Evolutionary conservation across 2,329 filamentous ascomycete genomes (phyloP), one percentile per base, ranked within the genome.

Genomic region (Trichoderma atroviride): DNA sequence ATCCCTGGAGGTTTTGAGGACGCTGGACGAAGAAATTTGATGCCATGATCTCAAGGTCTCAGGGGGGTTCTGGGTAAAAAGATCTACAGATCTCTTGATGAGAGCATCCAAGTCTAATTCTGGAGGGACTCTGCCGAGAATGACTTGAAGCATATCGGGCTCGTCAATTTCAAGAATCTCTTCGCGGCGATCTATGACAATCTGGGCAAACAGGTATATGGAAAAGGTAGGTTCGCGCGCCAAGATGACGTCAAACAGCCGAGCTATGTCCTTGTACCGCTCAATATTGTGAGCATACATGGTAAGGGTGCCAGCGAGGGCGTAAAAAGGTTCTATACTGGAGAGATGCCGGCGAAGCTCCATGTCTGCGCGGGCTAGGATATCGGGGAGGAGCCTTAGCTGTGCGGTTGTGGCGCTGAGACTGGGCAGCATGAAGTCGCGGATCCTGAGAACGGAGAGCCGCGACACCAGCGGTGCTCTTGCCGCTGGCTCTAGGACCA

Each of bases 251-350:
- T 99, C 96, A 78, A 97, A 99, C 1, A 99, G 83, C 29, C 96
- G 89, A 40, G 94, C 88, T 76, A 99, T 98, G 73, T 95, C 92
- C 72, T 88, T 88, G 78, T 97, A 97, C 53, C 91, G 89, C 79
- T 96, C 91, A 71, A 99, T 94, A 78, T 98, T 95, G 81, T 99
- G 96, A 22, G 96, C 94, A 79, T 97, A 99, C 83, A 99, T 90
- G 40, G 96, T 99, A 55, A 99, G 86, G 0, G 94, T 97, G 59
- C 93, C 94, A n/a, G 93, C 90, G 5, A 99, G 85, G 5, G 96
- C 96, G 79, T 97, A 99, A 79, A 94, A 97, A 1, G 96, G 95
- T 76, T 94, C 89, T 19, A 90, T 91, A 29, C 85, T 86, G 1
- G 90, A 88, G n/a, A 97, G 84, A 80, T 97, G 95, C 9, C 80